Base-by-base conservation (phyloP, 164 flowering plant genomes). In the Amborella trichopoda region DNA sequence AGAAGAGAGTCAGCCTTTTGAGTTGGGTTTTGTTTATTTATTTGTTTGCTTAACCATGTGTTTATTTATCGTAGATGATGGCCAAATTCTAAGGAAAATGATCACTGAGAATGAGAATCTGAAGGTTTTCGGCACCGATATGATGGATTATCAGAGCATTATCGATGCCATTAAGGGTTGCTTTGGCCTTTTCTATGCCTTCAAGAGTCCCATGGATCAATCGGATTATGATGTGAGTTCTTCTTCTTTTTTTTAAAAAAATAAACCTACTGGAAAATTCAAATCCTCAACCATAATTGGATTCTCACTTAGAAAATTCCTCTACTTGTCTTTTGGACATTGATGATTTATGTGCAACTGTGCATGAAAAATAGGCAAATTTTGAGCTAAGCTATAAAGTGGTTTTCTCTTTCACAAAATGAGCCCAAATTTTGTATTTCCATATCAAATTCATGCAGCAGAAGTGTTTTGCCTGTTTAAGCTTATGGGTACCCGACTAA, bases 141-240 rank as follows among this genome's bases (percentile, higher is more conserved):
- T 76, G 1, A 70, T 80, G 19, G 91, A 86, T 40, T 86, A 77
- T 49, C 83, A 78, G 5, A 86, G 86, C 50, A 68, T 86, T 9
- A 32, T 69, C 5, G 74, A 73, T 16, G 88, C 95, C 3, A 34
- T 86, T 26, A 77, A 51, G 16, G 91, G 78, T 3, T 86, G 95
- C 45, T 80, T 66, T 9, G 88, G 81, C 23, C 60, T 86, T 68
- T 86, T 86, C 41, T 86, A 82, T 66, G n/a, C 78, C n/a, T 82
- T 80, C 36, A 79, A 80, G 55, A 77, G 78, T 28, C 75, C 85
- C n/a, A 43, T 56, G 4, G 78, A 81, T 27, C 75, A 78, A 24
- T 59, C 66, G 40, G 56, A 23, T 42, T 75, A 70, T 34, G 94
- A 84, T 68, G 94, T 84, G 64, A 6, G 74, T 53, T 10, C 3